These are phyloP conservation scores for Aquilaria agallochum DNA, from an alignment of 441 rosid genomes.

Conservation along the genomic window DNA sequence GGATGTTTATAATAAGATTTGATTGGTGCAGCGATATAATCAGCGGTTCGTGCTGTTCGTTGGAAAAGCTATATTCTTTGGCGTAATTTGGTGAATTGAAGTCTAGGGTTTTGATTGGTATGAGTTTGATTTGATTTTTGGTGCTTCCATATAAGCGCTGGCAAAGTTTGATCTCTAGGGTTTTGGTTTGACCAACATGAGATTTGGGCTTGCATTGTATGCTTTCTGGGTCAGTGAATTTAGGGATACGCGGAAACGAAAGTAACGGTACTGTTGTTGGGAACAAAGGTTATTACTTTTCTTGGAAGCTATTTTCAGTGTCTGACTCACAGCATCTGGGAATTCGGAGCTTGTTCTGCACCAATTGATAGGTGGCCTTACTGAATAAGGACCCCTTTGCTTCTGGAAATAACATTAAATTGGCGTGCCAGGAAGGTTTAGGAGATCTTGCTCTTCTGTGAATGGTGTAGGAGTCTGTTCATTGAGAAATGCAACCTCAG, in stretches of 20 bases:
- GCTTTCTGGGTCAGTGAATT: conserved; percentile 38
- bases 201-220: conserved; percentile 60
- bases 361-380: conserved; percentile 29
- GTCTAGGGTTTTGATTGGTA: conserved; percentile 40
- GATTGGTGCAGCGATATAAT: conserved; percentile 35
- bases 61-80: conserved; percentile 16
- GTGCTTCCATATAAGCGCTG: conserved; percentile 29
- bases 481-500: conserved; percentile 74
- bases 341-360: conserved; percentile 34
- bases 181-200: conserved; percentile 46
- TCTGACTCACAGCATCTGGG: conserved; percentile 21
- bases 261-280: conserved; percentile 21
- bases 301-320: conserved; percentile 16
- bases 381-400: conserved; percentile 30
- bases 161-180: conserved; percentile 60
- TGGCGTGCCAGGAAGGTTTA: conserved; percentile 15
- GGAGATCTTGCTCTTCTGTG: conserved; percentile 27
- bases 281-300: conserved; percentile 11
- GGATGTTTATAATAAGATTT: conserved; percentile 25
- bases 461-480: conserved; percentile 45
- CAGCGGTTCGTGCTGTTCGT: conserved; percentile 29
- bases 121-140: conserved; percentile 50
- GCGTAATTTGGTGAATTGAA: conserved; percentile 7
- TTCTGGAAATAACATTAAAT: conserved; percentile 24
- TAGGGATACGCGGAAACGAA: conserved; percentile 44